Evolutionary conservation across 495 filamentous ascomycete genomes (phyloP).

Genomic region (Podospora pseudoanserina): DNA sequence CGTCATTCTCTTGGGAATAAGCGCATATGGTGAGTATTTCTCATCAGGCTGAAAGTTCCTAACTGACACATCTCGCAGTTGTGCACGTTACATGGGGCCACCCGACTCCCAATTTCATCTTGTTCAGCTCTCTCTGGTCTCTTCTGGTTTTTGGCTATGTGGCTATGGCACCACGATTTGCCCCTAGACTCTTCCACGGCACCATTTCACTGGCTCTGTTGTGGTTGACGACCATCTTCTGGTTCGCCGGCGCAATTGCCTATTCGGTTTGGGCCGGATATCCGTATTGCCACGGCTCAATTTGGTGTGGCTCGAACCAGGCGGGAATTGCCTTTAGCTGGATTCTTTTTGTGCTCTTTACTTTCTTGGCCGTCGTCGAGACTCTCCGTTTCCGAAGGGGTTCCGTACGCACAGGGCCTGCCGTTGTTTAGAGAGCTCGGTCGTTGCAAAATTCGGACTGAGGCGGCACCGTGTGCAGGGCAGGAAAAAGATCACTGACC

Average conservation of each 20-base stretch:
- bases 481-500: neutral
- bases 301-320: slow-evolving; percentile 38
- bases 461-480: neutral
- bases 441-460: neutral
- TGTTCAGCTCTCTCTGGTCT: slow-evolving; percentile 72
- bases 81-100: slow-evolving; percentile 29
- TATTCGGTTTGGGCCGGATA: slow-evolving; percentile 58
- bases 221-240: slow-evolving; percentile 74
- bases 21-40: slow-evolving; percentile 59
- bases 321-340: slow-evolving; percentile 48
- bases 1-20: slow-evolving; percentile 67
- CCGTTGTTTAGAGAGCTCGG: neutral
- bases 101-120: slow-evolving; percentile 63
- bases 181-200: slow-evolving; percentile 55
- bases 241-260: slow-evolving; percentile 81
- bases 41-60: neutral
- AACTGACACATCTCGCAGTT: slow-evolving; percentile 22
- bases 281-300: slow-evolving; percentile 28
- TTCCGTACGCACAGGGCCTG: neutral
- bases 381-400: slow-evolving; percentile 31
- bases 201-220: slow-evolving; percentile 63
- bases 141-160: slow-evolving; percentile 66
- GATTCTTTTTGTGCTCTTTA: slow-evolving; percentile 44
- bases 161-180: slow-evolving; percentile 57
- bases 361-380: slow-evolving; percentile 37